phyloP scores from a whole-genome alignment of 768 basidiomycete species.

The Amyloporia xantha region DNA sequence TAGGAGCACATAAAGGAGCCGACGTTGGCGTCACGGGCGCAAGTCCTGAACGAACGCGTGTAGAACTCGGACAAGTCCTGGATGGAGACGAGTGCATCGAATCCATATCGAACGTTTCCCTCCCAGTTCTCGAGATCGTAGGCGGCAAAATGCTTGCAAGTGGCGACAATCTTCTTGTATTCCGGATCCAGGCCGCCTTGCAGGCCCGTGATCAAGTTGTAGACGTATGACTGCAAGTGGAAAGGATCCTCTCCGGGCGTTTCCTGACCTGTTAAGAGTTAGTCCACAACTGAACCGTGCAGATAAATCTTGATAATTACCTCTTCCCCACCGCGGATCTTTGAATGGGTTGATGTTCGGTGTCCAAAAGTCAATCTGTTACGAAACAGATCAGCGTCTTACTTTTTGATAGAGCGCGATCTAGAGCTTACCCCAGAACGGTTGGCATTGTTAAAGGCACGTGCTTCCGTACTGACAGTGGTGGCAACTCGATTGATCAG shows the following conservation, averaged over 20 bases:
- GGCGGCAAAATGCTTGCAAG: conserved; percentile 56
- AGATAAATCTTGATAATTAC: neutral
- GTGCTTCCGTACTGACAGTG: conserved; percentile 49
- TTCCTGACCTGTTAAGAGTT: conserved; percentile 34
- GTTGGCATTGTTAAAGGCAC: conserved; percentile 50
- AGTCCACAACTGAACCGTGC: neutral
- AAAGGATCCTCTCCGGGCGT: conserved; percentile 57
- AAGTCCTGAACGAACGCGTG: conserved; percentile 48
- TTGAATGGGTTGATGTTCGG: conserved; percentile 49
- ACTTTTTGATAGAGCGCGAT: too few relatives aligned
- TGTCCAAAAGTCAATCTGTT: conserved; percentile 43
- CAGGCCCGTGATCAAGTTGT: conserved; percentile 45
- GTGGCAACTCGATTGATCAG: conserved; percentile 44
- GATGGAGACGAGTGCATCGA: conserved; percentile 45
- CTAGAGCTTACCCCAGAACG: conserved; percentile 33
- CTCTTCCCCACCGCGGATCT: conserved; percentile 58
- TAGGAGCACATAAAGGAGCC: conserved; percentile 60
- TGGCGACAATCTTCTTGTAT: conserved; percentile 45
- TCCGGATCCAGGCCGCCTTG: conserved; percentile 52
- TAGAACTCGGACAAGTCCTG: conserved; percentile 56
- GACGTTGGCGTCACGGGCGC: conserved; percentile 56
- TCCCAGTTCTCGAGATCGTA: conserved; percentile 56
- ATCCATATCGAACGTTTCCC: conserved; percentile 40
- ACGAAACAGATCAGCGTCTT: neutral
- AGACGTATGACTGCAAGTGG: conserved; percentile 46